A percentile compares a stretch with the other conserved stretches of the same genome.
These are phyloP conservation scores for Didymella exigua DNA, from an alignment of 2,329 filamentous ascomycete genomes.

Conservation along the genomic window DNA sequence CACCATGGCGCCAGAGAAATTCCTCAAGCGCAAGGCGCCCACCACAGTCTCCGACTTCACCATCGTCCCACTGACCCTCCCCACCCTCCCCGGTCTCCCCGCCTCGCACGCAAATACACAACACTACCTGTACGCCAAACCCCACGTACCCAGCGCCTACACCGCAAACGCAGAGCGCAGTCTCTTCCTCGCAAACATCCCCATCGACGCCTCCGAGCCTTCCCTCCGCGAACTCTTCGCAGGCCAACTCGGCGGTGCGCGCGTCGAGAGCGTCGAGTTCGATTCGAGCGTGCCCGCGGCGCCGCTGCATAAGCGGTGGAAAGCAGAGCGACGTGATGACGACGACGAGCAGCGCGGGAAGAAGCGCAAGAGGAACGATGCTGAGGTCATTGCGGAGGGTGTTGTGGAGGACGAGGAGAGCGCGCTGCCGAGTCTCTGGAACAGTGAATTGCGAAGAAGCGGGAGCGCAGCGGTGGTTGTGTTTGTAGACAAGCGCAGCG, in stretches of 20 bases:
- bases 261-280: conserved; percentile 79
- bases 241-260: conserved; percentile 73
- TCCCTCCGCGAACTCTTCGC: conserved; percentile 79
- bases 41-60: conserved; percentile 65
- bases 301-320: conserved; percentile 57
- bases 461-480: conserved; percentile 81
- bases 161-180: conserved; percentile 73
- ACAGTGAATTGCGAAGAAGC: conserved; percentile 70
- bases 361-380: conserved; percentile 61
- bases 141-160: conserved; percentile 73
- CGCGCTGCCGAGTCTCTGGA: conserved; percentile 74
- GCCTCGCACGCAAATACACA: conserved; percentile 56
- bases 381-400: conserved; percentile 45
- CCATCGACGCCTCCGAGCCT: conserved; percentile 77
- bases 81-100: conserved; percentile 51
- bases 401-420: conserved; percentile 63
- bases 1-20: conserved; percentile 28
- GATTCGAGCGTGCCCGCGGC: conserved; percentile 52
- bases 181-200: conserved; percentile 89
- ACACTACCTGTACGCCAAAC: conserved; percentile 87
- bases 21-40: conserved; percentile 28
- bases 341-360: conserved; percentile 51
- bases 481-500: conserved; percentile 82
- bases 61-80: conserved; percentile 69
- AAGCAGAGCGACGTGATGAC: conserved; percentile 37